A percentile compares a stretch with the other conserved stretches of the same genome.
Conservation (phyloP, 2,329 filamentous ascomycete genomes). For the Fusarium sacchari region DNA sequence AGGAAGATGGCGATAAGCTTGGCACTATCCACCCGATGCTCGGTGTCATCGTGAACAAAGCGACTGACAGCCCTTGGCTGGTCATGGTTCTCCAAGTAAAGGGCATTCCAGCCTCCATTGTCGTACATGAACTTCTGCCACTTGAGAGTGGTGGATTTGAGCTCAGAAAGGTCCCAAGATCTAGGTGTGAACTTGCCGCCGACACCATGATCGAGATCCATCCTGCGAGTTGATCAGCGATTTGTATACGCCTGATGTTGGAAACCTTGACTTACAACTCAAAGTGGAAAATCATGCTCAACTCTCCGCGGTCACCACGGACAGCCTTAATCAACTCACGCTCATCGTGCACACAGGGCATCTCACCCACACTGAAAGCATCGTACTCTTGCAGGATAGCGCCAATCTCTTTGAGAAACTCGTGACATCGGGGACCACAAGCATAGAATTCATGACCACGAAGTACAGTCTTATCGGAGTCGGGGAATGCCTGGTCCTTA, state of each 20-base stretch:
- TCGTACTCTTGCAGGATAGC: conserved; percentile 57
- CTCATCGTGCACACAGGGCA: conserved; percentile 57
- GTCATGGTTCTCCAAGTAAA: conserved; percentile 75
- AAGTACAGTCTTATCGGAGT: conserved; percentile 52
- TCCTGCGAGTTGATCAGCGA: conserved; percentile 44
- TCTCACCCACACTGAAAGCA: conserved; percentile 64
- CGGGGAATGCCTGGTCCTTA: conserved; percentile 67
- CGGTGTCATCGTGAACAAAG: conserved; percentile 61
- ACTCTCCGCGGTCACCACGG: conserved; percentile 64
- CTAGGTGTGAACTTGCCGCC: conserved; percentile 55
- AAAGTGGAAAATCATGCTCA: conserved; percentile 80
- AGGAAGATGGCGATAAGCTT: conserved; percentile 70
- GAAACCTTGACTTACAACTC: conserved; percentile 59
- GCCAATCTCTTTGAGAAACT: conserved; percentile 58
- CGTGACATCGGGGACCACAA: conserved; percentile 61
- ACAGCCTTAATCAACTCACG: conserved; percentile 60
- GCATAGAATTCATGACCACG: conserved; percentile 58
- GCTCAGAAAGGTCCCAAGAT: conserved; percentile 59
- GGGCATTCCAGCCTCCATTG: conserved; percentile 70
- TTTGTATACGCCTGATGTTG: too few relatives aligned
- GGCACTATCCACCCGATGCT: conserved; percentile 59
- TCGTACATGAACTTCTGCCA: conserved; percentile 70
- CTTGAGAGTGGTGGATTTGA: conserved; percentile 64
- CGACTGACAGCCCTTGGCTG: conserved; percentile 69
- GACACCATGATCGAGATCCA: conserved; percentile 60